A percentile compares a stretch with the other conserved stretches of the same genome.
These are phyloP conservation scores for Rhododendron molle DNA, from an alignment of 148 eudicot species.

Conservation along the genomic window DNA sequence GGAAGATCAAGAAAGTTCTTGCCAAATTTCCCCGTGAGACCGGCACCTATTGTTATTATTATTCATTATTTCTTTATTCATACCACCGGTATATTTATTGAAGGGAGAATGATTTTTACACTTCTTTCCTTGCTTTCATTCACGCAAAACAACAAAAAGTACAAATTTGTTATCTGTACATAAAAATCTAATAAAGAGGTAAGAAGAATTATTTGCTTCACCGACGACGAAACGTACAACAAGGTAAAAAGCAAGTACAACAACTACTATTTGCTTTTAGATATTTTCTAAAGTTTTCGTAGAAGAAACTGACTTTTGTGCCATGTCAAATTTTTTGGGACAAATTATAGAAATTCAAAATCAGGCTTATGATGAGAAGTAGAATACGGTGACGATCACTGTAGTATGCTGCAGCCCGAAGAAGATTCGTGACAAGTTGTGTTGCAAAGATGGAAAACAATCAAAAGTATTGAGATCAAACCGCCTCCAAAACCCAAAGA, in stretches of 20 bases:
- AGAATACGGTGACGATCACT: constrained; percentile 63
- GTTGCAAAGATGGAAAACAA: constrained; percentile 52
- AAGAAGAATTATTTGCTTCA: too few species aligned
- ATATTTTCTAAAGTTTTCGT: background rate
- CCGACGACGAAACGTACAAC: too few species aligned
- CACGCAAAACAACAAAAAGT: background rate
- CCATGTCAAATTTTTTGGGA: constrained; percentile 9
- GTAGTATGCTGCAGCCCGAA: constrained; percentile 83
- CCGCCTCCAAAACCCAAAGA: too few species aligned
- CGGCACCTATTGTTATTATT: too few species aligned
- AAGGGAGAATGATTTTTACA: background rate
- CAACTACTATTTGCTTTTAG: background rate
- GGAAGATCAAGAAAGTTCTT: constrained; percentile 18
- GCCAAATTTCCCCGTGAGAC: constrained; percentile 76
- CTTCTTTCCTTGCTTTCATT: background rate
- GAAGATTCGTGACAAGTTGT: constrained; percentile 66
- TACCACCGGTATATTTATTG: background rate
- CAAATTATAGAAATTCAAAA: constrained; percentile 59
- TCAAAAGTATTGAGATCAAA: constrained; percentile 57
- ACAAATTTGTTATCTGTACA: background rate
- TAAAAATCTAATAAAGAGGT: background rate
- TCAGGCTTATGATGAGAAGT: constrained; percentile 65
- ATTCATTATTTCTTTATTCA: too few species aligned
- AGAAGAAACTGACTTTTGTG: background rate
- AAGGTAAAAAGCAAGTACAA: background rate